These are phyloP conservation scores for Funneliformis mosseae DNA, from an alignment of 192 early-diverging fungal species.

Conservation along the genomic window DNA sequence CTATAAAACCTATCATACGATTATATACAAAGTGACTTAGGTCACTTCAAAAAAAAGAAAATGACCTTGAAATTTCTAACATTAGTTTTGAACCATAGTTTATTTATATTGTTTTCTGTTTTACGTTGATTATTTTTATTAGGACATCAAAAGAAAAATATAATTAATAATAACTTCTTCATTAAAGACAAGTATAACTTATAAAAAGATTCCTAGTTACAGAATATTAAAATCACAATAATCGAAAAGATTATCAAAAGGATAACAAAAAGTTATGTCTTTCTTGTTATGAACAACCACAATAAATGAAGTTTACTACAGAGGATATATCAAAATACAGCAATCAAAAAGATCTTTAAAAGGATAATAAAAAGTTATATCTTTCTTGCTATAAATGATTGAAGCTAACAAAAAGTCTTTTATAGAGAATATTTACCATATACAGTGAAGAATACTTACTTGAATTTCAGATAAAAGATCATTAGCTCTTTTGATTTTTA, in stretches of 20 bases:
- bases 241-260: conserved; percentile 26
- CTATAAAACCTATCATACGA: too few species aligned
- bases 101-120: conserved; percentile 4
- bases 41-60: too few species aligned
- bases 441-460: not conserved
- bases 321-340: not conserved
- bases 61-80: too few species aligned
- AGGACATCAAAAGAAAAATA: not conserved
- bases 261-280: conserved; percentile 18
- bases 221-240: not conserved
- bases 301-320: too few species aligned
- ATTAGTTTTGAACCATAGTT: too few species aligned
- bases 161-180: not conserved
- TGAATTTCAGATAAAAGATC: conserved; percentile 16
- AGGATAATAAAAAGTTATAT: conserved; percentile 3
- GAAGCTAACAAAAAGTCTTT: conserved; percentile 5
- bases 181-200: not conserved
- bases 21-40: too few species aligned
- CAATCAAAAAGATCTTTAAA: conserved; percentile 19
- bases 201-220: not conserved
- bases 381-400: conserved; percentile 18
- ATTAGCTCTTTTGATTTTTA: conserved; percentile 13
- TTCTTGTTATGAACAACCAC: not conserved
- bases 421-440: not conserved
- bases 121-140: conserved; percentile 3